These are phyloP conservation scores for Cystobasidium sp. DNA, from an alignment of 1,284 basidiomycete species.

Conservation along the genomic window DNA sequence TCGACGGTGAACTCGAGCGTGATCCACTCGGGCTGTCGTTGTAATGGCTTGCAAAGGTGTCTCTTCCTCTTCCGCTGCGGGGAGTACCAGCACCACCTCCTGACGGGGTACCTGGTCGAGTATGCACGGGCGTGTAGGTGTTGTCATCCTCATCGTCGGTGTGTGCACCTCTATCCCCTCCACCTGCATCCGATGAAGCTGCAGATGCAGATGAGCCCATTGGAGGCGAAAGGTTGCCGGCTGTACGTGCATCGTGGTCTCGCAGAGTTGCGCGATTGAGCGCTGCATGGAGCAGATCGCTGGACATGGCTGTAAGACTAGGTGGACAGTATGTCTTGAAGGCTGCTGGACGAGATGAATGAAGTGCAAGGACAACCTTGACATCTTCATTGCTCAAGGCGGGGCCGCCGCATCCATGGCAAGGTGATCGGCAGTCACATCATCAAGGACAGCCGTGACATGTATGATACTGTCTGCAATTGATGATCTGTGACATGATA, in stretches of 20 bases:
- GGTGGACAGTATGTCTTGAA: neutral
- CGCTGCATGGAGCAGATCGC: slow-evolving; percentile 28
- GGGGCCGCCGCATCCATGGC: no score
- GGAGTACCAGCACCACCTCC: slow-evolving; percentile 1
- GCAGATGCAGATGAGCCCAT: slow-evolving; percentile 22
- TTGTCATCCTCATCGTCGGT: slow-evolving; percentile 30
- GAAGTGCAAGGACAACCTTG: neutral
- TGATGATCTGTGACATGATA: no score
- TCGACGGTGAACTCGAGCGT: slow-evolving; percentile 34
- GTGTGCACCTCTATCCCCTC: neutral
- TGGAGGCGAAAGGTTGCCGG: neutral
- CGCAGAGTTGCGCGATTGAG: slow-evolving; percentile 13
- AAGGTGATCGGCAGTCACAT: no score
- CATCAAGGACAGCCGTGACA: no score
- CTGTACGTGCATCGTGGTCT: slow-evolving; percentile 25
- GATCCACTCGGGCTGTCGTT: slow-evolving; percentile 24
- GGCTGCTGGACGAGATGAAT: neutral
- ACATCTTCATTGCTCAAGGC: no score
- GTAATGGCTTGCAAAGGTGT: neutral
- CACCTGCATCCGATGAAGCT: slow-evolving; percentile 15
- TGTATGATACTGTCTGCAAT: no score
- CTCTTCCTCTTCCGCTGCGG: neutral
- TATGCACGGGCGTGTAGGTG: slow-evolving; percentile 39
- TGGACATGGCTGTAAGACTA: neutral
- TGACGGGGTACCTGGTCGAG: slow-evolving; percentile 33